Percentiles rank a stretch among this genome's conserved stretches.
These are phyloP conservation scores for Spinellus fusiger DNA, from an alignment of 192 early-diverging fungal genomes.

Conservation along the genomic window DNA sequence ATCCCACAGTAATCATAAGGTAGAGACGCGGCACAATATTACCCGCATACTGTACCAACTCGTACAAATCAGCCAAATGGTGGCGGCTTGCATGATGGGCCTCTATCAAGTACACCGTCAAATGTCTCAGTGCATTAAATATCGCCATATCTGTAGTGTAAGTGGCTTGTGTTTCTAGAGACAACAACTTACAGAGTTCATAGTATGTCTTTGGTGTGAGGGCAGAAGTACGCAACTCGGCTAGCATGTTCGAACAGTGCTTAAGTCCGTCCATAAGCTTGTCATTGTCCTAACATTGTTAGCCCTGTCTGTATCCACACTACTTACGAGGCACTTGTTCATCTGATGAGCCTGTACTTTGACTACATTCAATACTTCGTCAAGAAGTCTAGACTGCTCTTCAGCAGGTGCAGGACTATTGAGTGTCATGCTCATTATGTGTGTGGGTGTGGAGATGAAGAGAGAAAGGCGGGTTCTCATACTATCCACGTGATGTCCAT, in stretches of 20 bases:
- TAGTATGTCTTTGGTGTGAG: constrained; percentile 98
- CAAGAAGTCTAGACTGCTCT: constrained; percentile 90
- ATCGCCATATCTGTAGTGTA: constrained; percentile 99
- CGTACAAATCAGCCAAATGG: constrained; percentile 91
- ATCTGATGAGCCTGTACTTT: constrained; percentile 95
- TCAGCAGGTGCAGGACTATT: constrained; percentile 47
- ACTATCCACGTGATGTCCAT: no score
- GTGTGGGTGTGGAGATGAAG: neutral
- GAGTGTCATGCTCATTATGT: constrained; percentile 8
- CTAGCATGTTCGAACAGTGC: constrained; percentile 96
- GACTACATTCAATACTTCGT: constrained; percentile 88
- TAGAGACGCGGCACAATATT: constrained; percentile 99
- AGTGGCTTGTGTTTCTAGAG: no score
- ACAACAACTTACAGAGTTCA: constrained; percentile 85
- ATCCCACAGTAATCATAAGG: constrained; percentile 98
- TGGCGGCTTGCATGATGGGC: constrained; percentile 79
- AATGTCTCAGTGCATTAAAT: constrained; percentile 94
- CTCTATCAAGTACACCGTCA: constrained; percentile 86
- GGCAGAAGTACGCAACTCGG: constrained; percentile 90
- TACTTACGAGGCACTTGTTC: constrained; percentile 83
- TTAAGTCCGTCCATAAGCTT: constrained; percentile 97
- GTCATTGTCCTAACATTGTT: constrained; percentile 62
- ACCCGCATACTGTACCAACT: constrained; percentile 96
- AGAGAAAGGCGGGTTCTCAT: no score
- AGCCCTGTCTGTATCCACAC: neutral